Base-by-base conservation (phyloP, 1,139 yeast species). In the Hansenula sp. region DNA sequence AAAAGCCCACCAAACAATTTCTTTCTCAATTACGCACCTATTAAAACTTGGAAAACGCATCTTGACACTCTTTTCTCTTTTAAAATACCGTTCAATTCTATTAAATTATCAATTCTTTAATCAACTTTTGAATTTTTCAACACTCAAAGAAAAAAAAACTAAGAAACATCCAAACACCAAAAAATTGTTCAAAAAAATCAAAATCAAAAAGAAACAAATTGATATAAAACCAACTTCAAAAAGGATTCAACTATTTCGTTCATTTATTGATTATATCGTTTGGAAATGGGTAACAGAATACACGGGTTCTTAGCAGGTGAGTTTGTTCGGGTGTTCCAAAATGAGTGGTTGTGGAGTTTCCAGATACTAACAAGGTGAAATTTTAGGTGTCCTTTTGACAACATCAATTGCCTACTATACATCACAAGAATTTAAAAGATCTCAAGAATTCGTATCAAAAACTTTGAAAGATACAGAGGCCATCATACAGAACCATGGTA, bases 331-430 rank as follows among this genome's bases (percentile, higher is more conserved):
- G n/a, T n/a, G n/a, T n/a, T n/a, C n/a, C n/a, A n/a, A n/a, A n/a
- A n/a, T n/a, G n/a, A n/a, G n/a, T n/a, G n/a, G n/a, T n/a, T n/a
- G n/a, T n/a, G n/a, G n/a, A n/a, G n/a, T n/a, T n/a, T n/a, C n/a
- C n/a, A n/a, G n/a, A n/a, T 24, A 33, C 31, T 41, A 35, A 32
- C 31, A 19, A 8, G 2, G 4, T 18, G 25, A 27, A 11, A 68
- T 21, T 21, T 7, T 9, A 48, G 88, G 95, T 28, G 80, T 79
- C 4, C 67, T 82, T 26, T 67, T 82, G 37, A 77, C 90, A 7
- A 73, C 87, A 1, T 73, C 86, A 2, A 58, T 80, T 19, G 75
- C 85, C 2, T 83, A 83, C 57, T 72, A 77, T 46, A 81, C 90
- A 0, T 79, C 80, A 0, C 69, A 69, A 44, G 77, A 79, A 54